Evolutionary conservation across 1,139 yeast species (phyloP).

Genomic region (Suhomyces choctaworum): DNA sequence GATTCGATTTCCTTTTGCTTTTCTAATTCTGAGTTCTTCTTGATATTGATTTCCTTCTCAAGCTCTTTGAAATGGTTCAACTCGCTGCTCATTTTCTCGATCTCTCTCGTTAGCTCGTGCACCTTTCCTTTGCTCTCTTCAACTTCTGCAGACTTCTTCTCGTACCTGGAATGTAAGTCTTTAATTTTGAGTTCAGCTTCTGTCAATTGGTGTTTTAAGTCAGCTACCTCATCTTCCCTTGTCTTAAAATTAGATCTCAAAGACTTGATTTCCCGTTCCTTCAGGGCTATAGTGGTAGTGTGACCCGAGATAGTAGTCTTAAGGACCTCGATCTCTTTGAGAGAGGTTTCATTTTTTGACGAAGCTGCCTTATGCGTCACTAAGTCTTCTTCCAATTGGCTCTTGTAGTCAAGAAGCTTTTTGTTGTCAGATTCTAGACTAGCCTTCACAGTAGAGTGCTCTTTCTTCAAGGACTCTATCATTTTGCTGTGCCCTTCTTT

Average conservation of each 20-base stretch:
- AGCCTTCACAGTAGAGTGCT: constrained; percentile 17
- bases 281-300: constrained; percentile 12
- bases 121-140: constrained; percentile 11
- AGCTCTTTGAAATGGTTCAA: constrained; percentile 13
- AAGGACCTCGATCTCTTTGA: constrained; percentile 14
- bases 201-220: constrained; percentile 13
- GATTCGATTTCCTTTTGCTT: constrained; percentile 12
- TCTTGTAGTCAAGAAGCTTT: constrained; percentile 16
- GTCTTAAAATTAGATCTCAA: constrained; percentile 15
- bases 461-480: constrained; percentile 21
- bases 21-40: constrained; percentile 8
- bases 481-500: constrained; percentile 21
- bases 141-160: constrained; percentile 13
- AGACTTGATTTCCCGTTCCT: constrained; percentile 16
- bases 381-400: constrained; percentile 14
- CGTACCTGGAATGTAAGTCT: constrained; percentile 12
- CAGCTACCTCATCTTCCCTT: constrained; percentile 15
- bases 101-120: constrained; percentile 10
- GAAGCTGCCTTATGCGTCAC: constrained; percentile 11
- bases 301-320: constrained; percentile 15
- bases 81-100: constrained; percentile 12
- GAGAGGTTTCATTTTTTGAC: constrained; percentile 13
- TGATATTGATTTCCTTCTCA: constrained; percentile 12
- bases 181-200: constrained; percentile 16
- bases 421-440: constrained; percentile 14